Percentiles rank a stretch among this genome's conserved stretches.
These are phyloP conservation scores for Paxillus ammoniavirescens DNA, from an alignment of 768 basidiomycete genomes.

Conservation along the genomic window DNA sequence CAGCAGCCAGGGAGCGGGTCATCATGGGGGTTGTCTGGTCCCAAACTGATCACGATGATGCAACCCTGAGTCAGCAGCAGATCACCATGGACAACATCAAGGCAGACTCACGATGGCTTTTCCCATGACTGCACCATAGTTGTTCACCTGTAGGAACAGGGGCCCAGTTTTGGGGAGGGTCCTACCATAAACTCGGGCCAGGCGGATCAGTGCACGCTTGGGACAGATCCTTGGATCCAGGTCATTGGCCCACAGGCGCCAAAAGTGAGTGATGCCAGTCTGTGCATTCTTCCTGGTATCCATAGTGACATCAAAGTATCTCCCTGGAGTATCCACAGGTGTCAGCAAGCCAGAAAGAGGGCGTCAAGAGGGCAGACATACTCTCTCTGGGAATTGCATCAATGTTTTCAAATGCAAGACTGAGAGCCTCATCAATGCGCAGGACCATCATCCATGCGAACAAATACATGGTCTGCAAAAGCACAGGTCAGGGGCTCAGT, in stretches of 20 bases:
- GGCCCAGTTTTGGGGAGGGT: neutral
- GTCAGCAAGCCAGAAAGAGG: neutral
- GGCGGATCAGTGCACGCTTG: conserved; percentile 11
- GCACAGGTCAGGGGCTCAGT: neutral
- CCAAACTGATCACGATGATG: neutral
- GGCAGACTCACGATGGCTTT: neutral
- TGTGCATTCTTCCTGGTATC: conserved; percentile 14
- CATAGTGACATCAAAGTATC: conserved; percentile 5
- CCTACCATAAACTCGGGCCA: conserved; percentile 10
- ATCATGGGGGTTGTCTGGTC: neutral
- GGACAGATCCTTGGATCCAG: conserved; percentile 16
- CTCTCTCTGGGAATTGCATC: conserved; percentile 2
- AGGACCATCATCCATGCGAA: conserved; percentile 19
- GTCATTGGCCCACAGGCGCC: conserved; percentile 18
- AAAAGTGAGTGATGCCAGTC: conserved; percentile 14
- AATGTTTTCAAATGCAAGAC: conserved; percentile 14
- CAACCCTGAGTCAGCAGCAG: neutral
- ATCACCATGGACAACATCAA: neutral
- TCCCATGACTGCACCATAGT: neutral
- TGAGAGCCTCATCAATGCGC: conserved; percentile 14
- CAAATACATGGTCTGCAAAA: conserved; percentile 13
- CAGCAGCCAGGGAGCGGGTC: neutral
- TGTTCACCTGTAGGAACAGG: neutral
- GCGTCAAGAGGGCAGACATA: neutral
- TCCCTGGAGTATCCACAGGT: neutral